Evolutionary conservation across 2,329 filamentous ascomycete genomes (phyloP), one percentile per base, ranked within the genome.

Genomic region (Alternaria triticina): DNA sequence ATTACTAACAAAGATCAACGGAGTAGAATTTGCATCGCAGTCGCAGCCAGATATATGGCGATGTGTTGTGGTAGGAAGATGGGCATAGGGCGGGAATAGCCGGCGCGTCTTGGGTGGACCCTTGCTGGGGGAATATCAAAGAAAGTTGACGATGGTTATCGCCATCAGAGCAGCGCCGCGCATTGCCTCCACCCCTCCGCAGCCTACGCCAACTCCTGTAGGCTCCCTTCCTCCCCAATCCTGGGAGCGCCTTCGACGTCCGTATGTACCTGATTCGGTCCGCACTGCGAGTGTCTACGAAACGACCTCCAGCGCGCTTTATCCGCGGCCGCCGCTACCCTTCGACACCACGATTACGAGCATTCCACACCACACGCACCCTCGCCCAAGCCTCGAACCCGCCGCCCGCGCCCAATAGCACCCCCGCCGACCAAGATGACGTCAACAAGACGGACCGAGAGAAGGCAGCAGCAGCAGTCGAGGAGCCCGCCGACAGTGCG

Each of bases 231-330:
- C 57, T 61, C 61, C 33, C 49, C 55, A 61, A 62, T 61, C 54
- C 40, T 61, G 60, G 63, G 69, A 72, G 70, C 61, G 58, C 66
- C 47, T 56, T 61, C 59, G 60, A 71, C 63, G 67, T 69, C 75
- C 77, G 75, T 72, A 82, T 82, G 81, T 81, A 81, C 74, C 77
- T 75, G 70, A 75, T 79, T 68, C 79, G 78, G 72, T 75, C 76
- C 67, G 77, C 79, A 70, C 75, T 82, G 75, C 78, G 79, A 76
- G 76, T 80, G 70, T 79, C 78, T 52, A 73, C 65, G 59, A 73
- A 69, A 74, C 78, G 76, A 72, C 73, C 75, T 69, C 76, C 78
- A 70, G 73, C 76, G 65, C 74, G 74, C 70, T 61, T 78, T 44
- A 76, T 81, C 70, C 72, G 67, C 68, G 72, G 77, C 63, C 79